Percentiles rank a stretch among this genome's conserved stretches.
phyloP scores from a whole-genome alignment of 2,329 filamentous ascomycete species.

The Chrysoporthe deuterocubensis region DNA sequence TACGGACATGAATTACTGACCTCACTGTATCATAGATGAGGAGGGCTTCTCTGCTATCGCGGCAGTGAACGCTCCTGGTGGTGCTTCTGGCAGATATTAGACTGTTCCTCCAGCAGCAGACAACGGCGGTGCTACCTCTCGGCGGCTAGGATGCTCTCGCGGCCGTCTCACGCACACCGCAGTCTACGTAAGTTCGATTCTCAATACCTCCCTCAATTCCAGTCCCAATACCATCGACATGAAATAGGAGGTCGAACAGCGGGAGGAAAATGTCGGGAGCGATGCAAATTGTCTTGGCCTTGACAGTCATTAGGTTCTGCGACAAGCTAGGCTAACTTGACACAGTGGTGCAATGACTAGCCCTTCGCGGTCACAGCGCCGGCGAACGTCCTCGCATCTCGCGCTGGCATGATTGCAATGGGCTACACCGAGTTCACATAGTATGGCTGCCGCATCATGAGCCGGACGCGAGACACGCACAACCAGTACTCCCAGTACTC shows the following conservation, averaged over 20 bases:
- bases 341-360: conserved; percentile 2
- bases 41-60: background rate
- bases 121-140: background rate
- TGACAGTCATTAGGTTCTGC: background rate
- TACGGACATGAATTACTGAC: background rate
- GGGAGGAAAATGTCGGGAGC: no score
- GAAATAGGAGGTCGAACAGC: no score
- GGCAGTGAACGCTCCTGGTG: background rate
- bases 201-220: no score
- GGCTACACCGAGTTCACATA: background rate
- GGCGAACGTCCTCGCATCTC: background rate
- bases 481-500: conserved; percentile 8
- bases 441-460: background rate
- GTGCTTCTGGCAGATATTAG: background rate
- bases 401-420: background rate
- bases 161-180: background rate
- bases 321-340: background rate
- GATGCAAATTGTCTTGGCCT: no score
- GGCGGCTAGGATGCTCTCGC: background rate
- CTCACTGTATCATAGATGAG: background rate
- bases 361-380: background rate
- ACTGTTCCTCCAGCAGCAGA: background rate
- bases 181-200: background rate
- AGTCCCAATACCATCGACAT: no score
- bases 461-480: background rate